A percentile compares a stretch with the other conserved stretches of the same genome.
phyloP scores from a whole-genome alignment of 345 rosid genomes.

The Zanthoxylum bungeanum region DNA sequence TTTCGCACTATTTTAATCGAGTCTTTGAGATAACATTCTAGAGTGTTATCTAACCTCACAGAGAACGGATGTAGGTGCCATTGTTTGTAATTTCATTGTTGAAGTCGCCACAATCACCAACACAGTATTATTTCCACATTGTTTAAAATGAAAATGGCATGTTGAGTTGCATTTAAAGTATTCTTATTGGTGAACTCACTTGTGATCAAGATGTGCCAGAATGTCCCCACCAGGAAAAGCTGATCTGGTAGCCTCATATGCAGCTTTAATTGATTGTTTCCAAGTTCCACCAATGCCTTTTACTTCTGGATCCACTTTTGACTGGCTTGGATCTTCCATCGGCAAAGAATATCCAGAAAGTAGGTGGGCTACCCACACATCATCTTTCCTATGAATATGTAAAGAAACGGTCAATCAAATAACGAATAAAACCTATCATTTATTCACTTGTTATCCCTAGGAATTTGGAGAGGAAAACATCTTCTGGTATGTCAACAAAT shows the following conservation, averaged over 20 bases:
- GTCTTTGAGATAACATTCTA: neutral
- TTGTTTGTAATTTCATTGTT: neutral
- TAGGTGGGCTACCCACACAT: slow-evolving; percentile 86
- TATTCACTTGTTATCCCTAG: neutral
- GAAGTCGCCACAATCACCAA: neutral
- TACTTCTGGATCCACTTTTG: slow-evolving; percentile 31
- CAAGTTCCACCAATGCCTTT: slow-evolving; percentile 67
- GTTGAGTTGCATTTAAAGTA: neutral
- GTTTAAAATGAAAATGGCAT: neutral
- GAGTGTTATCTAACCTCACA: neutral
- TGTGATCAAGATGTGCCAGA: slow-evolving; percentile 90
- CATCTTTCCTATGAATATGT: slow-evolving; percentile 52
- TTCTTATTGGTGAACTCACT: slow-evolving; percentile 44
- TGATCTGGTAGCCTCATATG: slow-evolving; percentile 70
- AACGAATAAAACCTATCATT: neutral
- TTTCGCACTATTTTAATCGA: neutral
- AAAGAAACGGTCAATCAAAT: neutral
- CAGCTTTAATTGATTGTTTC: slow-evolving; percentile 73
- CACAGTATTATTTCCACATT: neutral
- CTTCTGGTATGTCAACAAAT: neutral
- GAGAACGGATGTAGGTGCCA: neutral
- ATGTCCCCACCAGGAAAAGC: slow-evolving; percentile 86
- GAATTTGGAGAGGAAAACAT: neutral
- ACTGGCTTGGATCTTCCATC: slow-evolving; percentile 68
- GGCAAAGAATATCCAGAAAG: slow-evolving; percentile 85